phyloP scores from a whole-genome alignment of 768 basidiomycete genomes.

The Hypholoma fasciculare region DNA sequence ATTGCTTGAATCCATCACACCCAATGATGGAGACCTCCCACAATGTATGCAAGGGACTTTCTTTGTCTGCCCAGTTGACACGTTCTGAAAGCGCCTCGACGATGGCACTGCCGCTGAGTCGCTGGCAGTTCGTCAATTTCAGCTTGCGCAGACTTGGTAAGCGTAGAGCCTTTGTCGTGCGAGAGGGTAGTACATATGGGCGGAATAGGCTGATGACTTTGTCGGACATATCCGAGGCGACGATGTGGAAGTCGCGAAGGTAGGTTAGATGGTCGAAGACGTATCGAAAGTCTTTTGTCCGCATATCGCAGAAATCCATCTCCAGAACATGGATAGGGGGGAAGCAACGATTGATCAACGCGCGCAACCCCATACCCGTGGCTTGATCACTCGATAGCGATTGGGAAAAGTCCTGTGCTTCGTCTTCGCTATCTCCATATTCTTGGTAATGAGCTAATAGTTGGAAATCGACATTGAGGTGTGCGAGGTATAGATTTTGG shows the following conservation, averaged over 20 bases:
- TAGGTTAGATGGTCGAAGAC: constrained; percentile 55
- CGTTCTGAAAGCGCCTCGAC: constrained; percentile 53
- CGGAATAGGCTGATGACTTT: constrained; percentile 61
- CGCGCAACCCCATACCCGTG: constrained; percentile 78
- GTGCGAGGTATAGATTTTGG: constrained; percentile 58
- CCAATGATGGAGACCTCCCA: constrained; percentile 36
- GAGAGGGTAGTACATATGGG: constrained; percentile 29
- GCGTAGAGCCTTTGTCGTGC: constrained; percentile 35
- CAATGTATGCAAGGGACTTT: constrained; percentile 23
- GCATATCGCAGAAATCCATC: constrained; percentile 84
- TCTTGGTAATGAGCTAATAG: constrained; percentile 42
- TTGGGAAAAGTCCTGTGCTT: constrained; percentile 71
- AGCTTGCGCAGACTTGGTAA: constrained; percentile 56
- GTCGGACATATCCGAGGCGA: constrained; percentile 82
- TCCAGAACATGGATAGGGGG: constrained; percentile 67
- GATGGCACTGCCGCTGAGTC: constrained; percentile 58
- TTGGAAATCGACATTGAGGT: constrained; percentile 64
- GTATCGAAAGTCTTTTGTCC: constrained; percentile 78
- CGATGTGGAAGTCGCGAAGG: constrained; percentile 69
- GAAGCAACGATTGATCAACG: constrained; percentile 55
- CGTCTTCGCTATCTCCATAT: constrained; percentile 73
- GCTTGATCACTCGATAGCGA: constrained; percentile 77
- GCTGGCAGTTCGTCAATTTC: constrained; percentile 61
- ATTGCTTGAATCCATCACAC: constrained; percentile 34
- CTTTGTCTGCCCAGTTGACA: constrained; percentile 36